Evolutionary conservation across 768 basidiomycete genomes (phyloP).

Genomic region (Trichaptum fuscoviolaceum): DNA sequence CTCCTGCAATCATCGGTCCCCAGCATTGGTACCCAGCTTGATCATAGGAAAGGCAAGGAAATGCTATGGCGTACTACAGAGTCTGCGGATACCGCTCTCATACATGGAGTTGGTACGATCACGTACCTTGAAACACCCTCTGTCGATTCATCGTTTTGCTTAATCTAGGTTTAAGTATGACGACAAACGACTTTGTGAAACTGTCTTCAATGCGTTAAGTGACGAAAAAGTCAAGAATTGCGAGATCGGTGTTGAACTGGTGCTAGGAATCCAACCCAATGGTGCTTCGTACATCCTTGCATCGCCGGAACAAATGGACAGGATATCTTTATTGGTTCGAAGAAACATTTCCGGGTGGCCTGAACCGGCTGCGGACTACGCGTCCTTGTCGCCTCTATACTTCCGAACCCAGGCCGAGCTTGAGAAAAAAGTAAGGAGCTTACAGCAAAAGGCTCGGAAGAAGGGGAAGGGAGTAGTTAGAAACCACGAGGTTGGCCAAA

Average conservation of each 20-base stretch:
- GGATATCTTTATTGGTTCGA: background rate
- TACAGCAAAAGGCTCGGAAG: background rate
- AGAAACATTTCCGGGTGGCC: background rate
- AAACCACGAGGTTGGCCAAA: background rate
- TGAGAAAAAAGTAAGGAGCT: background rate
- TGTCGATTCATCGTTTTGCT: background rate
- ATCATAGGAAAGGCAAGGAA: too few species aligned
- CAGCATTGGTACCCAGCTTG: too few species aligned
- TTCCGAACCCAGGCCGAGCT: background rate
- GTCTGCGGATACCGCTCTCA: background rate
- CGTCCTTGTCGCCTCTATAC: background rate
- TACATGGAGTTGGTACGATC: background rate
- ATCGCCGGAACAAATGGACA: background rate
- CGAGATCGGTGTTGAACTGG: background rate
- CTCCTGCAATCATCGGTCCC: too few species aligned
- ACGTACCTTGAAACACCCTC: background rate
- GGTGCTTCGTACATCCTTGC: background rate
- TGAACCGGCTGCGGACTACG: background rate
- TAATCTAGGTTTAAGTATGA: slow-evolving; percentile 1
- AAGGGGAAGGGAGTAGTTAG: background rate
- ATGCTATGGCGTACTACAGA: background rate
- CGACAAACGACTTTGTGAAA: background rate
- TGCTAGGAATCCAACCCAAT: background rate
- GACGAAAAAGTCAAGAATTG: background rate
- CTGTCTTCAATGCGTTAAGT: background rate